Evolutionary conservation across 148 eudicot species (phyloP).

Genomic region (Pharnaceum exiguum): DNA sequence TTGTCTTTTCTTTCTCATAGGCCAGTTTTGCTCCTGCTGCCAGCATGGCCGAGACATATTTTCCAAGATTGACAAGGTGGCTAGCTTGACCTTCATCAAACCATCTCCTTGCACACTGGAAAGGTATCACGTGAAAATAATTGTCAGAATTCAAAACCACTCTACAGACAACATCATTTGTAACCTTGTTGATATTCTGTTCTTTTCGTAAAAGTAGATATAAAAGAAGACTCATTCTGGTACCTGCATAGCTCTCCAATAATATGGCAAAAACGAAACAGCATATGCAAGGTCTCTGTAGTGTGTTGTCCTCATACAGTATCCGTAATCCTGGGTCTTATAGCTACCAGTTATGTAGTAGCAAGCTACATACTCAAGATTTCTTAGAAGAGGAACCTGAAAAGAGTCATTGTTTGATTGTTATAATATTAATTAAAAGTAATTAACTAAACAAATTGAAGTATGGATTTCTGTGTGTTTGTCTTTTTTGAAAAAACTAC

Average conservation of each 20-base stretch:
- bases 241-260: slow-evolving; percentile 99
- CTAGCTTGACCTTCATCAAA: slow-evolving; percentile 86
- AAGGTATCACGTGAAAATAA: neutral
- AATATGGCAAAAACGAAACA: slow-evolving; percentile 91
- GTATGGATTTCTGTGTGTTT: neutral
- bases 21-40: slow-evolving; percentile 98
- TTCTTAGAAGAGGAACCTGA: slow-evolving; percentile 87
- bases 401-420: neutral
- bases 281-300: slow-evolving; percentile 92
- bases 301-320: slow-evolving; percentile 59
- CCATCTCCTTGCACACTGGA: slow-evolving; percentile 96
- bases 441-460: neutral
- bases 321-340: slow-evolving; percentile 82
- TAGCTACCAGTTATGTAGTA: slow-evolving; percentile 93
- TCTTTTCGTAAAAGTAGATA: neutral
- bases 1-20: slow-evolving; percentile 66
- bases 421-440: neutral
- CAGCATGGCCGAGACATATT: slow-evolving; percentile 95
- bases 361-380: slow-evolving; percentile 81
- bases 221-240: neutral
- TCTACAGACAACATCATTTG: too few species aligned
- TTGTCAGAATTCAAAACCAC: too few species aligned
- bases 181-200: neutral
- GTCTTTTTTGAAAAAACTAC: slow-evolving; percentile 30
- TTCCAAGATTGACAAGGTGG: slow-evolving; percentile 81